Evolutionary conservation across 2,329 filamentous ascomycete species (phyloP).

Genomic region (Phaeomoniella chlamydospora): DNA sequence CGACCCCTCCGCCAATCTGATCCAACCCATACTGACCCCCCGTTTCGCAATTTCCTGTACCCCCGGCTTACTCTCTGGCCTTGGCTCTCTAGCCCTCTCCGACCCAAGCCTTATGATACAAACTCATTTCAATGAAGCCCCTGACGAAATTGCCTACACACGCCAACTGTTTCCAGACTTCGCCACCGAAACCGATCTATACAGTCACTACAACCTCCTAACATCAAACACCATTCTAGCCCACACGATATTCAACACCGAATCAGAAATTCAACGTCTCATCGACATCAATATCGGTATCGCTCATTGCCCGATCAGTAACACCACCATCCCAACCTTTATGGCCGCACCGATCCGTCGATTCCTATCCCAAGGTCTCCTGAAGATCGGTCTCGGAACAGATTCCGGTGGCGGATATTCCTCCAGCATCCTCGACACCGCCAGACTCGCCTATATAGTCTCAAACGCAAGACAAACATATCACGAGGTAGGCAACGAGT

Average conservation of each 20-base stretch:
- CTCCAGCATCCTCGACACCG: slow-evolving; percentile 40
- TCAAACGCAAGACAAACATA: slow-evolving; percentile 13
- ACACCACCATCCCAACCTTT: slow-evolving; percentile 45
- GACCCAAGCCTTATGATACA: slow-evolving; percentile 38
- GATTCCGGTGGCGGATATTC: slow-evolving; percentile 47
- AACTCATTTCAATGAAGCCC: slow-evolving; percentile 49
- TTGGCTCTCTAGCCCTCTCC: slow-evolving; percentile 35
- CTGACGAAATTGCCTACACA: slow-evolving; percentile 41
- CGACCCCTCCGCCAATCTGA: slow-evolving; percentile 26
- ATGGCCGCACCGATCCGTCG: slow-evolving; percentile 42
- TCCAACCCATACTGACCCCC: slow-evolving; percentile 37
- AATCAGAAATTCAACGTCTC: slow-evolving; percentile 34
- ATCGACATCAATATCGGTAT: slow-evolving; percentile 34
- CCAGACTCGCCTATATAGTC: slow-evolving; percentile 39
- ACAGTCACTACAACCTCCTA: slow-evolving; percentile 38
- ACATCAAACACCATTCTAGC: slow-evolving; percentile 40
- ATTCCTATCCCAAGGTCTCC: slow-evolving; percentile 36
- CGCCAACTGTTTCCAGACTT: slow-evolving; percentile 37
- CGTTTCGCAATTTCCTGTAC: slow-evolving; percentile 45
- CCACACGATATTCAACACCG: slow-evolving; percentile 43
- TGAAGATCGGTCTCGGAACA: slow-evolving; percentile 45
- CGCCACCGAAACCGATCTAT: slow-evolving; percentile 40
- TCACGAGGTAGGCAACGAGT: neutral
- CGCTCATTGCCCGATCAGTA: slow-evolving; percentile 47
- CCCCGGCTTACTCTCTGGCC: slow-evolving; percentile 32